Percentiles rank a stretch among this genome's conserved stretches.
phyloP scores from a whole-genome alignment of 257 asterid species.

The Solanum bulbocastanum region DNA sequence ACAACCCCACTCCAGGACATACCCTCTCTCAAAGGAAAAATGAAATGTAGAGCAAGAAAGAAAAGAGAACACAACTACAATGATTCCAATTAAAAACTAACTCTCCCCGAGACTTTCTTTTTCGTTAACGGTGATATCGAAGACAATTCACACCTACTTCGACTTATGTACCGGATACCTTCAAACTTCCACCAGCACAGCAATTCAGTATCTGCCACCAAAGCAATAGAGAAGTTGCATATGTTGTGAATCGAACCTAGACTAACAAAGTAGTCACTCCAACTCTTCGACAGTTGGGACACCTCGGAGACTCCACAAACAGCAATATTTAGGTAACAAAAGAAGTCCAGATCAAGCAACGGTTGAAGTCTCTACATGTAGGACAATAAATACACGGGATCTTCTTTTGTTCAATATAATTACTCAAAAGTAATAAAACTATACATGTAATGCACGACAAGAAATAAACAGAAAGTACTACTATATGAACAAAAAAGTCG shows the following conservation, averaged over 20 bases:
- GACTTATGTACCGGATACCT: not conserved
- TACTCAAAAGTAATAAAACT: not conserved
- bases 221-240: not conserved
- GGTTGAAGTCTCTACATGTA: not conserved
- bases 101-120: not conserved
- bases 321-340: not conserved
- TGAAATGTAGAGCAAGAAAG: not conserved
- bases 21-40: not conserved
- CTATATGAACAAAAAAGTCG: not conserved
- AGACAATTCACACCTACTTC: not conserved
- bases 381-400: not conserved
- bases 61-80: not conserved
- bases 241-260: not conserved
- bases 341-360: not conserved
- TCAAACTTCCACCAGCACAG: not conserved
- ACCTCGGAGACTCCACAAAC: not conserved
- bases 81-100: not conserved
- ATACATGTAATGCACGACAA: not conserved
- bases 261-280: not conserved
- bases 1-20: not conserved
- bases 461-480: not conserved
- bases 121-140: not conserved
- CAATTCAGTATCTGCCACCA: not conserved
- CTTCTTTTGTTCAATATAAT: not conserved
- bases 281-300: not conserved